These are phyloP conservation scores for Zygnema circumcarinatum DNA, from an alignment of 139 green algal species.

Conservation along the genomic window DNA sequence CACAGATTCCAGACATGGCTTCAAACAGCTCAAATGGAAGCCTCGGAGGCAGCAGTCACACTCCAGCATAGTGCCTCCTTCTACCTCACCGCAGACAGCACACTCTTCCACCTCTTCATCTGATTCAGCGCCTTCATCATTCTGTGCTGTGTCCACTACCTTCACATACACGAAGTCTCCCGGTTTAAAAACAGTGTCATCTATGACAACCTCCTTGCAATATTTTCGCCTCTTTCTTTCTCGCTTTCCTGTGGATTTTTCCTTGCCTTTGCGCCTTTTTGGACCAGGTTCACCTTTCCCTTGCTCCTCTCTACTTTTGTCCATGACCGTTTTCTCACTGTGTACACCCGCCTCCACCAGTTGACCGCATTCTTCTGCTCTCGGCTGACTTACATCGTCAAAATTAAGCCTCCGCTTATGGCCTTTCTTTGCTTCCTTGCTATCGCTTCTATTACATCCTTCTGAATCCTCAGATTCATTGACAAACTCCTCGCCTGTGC, in stretches of 20 bases:
- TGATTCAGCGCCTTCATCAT: conserved; percentile 21
- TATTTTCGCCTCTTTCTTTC: not conserved
- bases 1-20: conserved; percentile 74
- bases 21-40: conserved; percentile 86
- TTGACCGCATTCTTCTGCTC: too few relatives aligned
- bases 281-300: too few relatives aligned
- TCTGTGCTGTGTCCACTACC: not conserved
- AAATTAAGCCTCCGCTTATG: not conserved
- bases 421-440: not conserved
- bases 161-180: conserved; percentile 52
- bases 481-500: too few relatives aligned
- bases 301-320: too few relatives aligned
- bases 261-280: too few relatives aligned
- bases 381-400: not conserved
- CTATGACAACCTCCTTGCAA: not conserved
- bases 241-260: too few relatives aligned
- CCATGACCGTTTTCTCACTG: too few relatives aligned
- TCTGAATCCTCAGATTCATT: too few relatives aligned
- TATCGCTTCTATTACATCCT: too few relatives aligned
- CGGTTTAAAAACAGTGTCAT: not conserved
- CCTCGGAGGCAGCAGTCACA: conserved; percentile 85
- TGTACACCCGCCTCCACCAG: too few relatives aligned
- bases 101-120: conserved; percentile 41
- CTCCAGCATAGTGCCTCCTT: conserved; percentile 76
- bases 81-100: conserved; percentile 9